phyloP scores from a whole-genome alignment of 1,284 basidiomycete genomes.

The Peniophora sp. region DNA sequence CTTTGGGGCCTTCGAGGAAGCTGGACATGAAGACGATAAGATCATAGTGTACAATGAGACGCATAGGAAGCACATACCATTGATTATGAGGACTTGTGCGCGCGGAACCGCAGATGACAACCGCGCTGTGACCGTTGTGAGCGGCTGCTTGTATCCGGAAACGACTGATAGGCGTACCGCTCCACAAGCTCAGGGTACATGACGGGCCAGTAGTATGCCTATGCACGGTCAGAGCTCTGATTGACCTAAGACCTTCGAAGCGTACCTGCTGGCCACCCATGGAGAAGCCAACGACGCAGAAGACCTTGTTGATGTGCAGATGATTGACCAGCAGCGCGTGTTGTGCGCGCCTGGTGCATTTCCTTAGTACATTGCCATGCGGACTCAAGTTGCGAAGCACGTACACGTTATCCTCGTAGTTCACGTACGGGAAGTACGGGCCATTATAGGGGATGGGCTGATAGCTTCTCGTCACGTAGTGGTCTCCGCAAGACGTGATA shows the following conservation, averaged over 20 bases:
- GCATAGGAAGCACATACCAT: constrained; percentile 28
- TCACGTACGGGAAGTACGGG: constrained; percentile 32
- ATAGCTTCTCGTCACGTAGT: neutral
- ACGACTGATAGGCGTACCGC: constrained; percentile 26
- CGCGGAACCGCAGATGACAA: constrained; percentile 50
- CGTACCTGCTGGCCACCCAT: constrained; percentile 56
- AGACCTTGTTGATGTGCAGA: constrained; percentile 39
- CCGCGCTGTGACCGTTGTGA: constrained; percentile 24
- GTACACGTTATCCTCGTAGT: constrained; percentile 54
- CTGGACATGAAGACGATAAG: constrained; percentile 18
- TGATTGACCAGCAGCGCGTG: constrained; percentile 43
- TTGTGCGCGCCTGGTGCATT: constrained; percentile 41
- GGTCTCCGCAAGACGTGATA: constrained; percentile 1
- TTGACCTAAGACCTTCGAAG: neutral
- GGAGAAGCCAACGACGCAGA: constrained; percentile 49
- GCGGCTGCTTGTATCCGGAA: neutral
- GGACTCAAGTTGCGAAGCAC: constrained; percentile 5
- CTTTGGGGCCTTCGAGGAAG: constrained; percentile 54
- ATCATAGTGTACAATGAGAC: neutral
- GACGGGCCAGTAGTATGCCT: constrained; percentile 57
- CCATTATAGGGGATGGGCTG: constrained; percentile 33
- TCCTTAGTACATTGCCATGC: too few relatives aligned
- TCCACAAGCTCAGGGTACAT: constrained; percentile 52
- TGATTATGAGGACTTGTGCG: constrained; percentile 54
- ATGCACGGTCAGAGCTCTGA: neutral